phyloP scores from a whole-genome alignment of 2,329 filamentous ascomycete species.

The Nemania serpens region DNA sequence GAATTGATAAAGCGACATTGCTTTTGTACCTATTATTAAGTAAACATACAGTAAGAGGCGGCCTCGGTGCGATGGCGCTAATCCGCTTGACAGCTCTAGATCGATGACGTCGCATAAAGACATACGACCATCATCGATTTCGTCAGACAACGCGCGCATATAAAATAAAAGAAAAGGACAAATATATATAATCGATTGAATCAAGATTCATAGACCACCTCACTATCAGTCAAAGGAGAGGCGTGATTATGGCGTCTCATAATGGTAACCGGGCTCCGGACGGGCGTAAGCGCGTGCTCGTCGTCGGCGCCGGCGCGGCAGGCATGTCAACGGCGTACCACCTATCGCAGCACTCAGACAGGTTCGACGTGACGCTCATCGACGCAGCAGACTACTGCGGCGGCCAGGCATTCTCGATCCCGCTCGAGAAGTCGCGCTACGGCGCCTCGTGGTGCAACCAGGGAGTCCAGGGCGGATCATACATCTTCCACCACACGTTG shows the following conservation, averaged over 20 bases:
- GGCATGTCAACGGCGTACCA: slow-evolving; percentile 63
- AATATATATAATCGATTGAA: not conserved
- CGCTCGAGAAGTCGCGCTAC: slow-evolving; percentile 60
- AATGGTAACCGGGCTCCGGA: slow-evolving; percentile 26
- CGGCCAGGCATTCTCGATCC: slow-evolving; percentile 66
- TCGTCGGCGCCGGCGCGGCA: slow-evolving; percentile 50
- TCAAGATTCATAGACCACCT: too few relatives aligned
- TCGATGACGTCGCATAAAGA: slow-evolving; percentile 27
- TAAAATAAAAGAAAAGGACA: not conserved
- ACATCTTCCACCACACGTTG: slow-evolving; percentile 63
- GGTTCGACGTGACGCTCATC: slow-evolving; percentile 63
- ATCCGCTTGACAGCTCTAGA: not conserved
- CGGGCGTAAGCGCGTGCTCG: slow-evolving; percentile 43
- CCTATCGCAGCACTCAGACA: slow-evolving; percentile 61
- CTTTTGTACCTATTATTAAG: too few relatives aligned
- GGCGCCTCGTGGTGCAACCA: slow-evolving; percentile 68
- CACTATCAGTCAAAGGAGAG: slow-evolving; percentile 23
- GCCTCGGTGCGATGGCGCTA: not conserved
- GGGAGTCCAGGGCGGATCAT: slow-evolving; percentile 62
- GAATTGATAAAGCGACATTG: too few relatives aligned
- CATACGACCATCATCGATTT: slow-evolving; percentile 22
- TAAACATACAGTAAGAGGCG: too few relatives aligned
- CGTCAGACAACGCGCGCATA: not conserved
- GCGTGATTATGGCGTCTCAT: slow-evolving; percentile 31
- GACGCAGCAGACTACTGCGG: slow-evolving; percentile 63